A percentile compares a stretch with the other conserved stretches of the same genome.
Conservation (phyloP, 140 eudicot genomes). For the Stevia rebaudiana region DNA sequence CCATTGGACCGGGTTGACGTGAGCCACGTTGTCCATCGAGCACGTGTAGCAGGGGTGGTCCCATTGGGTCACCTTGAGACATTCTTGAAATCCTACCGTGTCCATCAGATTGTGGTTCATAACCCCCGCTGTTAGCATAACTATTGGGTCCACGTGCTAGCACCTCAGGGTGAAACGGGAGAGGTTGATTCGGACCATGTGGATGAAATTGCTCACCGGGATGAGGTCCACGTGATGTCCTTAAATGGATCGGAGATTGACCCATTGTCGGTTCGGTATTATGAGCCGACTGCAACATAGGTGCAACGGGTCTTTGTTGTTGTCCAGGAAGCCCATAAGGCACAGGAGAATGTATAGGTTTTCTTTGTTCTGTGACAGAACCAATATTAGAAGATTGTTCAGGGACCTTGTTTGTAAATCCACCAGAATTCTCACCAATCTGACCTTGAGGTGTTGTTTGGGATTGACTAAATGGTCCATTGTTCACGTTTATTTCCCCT, state of each 20-base stretch:
- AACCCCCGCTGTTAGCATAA: slow-evolving; percentile 32
- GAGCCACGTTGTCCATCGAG: slow-evolving; percentile 37
- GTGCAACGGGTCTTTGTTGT: slow-evolving; percentile 40
- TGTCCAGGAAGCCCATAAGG: slow-evolving; percentile 37
- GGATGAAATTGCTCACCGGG: slow-evolving; percentile 43
- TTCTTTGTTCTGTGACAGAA: slow-evolving; percentile 23
- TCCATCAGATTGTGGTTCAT: slow-evolving; percentile 26
- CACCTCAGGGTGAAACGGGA: slow-evolving; percentile 23
- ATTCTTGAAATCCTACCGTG: slow-evolving; percentile 28
- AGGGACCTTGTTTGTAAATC: slow-evolving; percentile 26
- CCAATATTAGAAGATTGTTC: slow-evolving; percentile 24
- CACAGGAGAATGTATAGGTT: slow-evolving; percentile 29
- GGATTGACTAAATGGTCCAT: slow-evolving; percentile 14
- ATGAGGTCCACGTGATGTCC: slow-evolving; percentile 43
- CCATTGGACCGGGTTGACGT: slow-evolving; percentile 38
- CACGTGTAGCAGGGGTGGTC: slow-evolving; percentile 35
- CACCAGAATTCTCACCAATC: slow-evolving; percentile 28
- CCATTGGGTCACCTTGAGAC: slow-evolving; percentile 36
- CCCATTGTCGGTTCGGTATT: slow-evolving; percentile 33
- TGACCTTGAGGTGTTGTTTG: slow-evolving; percentile 20
- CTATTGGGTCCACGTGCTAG: slow-evolving; percentile 28
- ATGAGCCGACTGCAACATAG: not conserved
- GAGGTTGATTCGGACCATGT: slow-evolving; percentile 30
- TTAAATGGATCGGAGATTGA: slow-evolving; percentile 31
- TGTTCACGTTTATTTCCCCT: slow-evolving; percentile 29